These are phyloP conservation scores for Hypoxylon sp. DNA, from an alignment of 2,329 filamentous ascomycete species.

Conservation along the genomic window DNA sequence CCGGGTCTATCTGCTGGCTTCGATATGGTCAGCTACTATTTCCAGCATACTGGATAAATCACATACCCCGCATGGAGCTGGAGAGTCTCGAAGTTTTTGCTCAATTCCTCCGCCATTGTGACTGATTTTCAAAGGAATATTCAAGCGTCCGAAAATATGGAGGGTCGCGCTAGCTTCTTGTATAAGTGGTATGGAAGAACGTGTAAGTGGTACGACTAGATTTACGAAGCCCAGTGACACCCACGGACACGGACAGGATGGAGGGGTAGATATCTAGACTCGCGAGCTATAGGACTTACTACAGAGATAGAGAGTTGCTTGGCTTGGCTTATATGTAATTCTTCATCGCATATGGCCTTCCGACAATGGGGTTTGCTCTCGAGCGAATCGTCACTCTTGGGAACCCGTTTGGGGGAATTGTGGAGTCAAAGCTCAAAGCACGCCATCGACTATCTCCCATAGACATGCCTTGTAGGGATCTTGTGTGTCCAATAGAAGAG, in stretches of 20 bases:
- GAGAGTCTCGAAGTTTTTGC: conserved; percentile 83
- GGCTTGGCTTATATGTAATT: conserved; percentile 25
- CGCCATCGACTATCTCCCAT: conserved; percentile 40
- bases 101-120: conserved; percentile 63
- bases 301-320: conserved; percentile 20
- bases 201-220: conserved; percentile 15
- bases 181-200: conserved; percentile 19
- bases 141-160: conserved; percentile 4
- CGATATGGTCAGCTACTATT: conserved; percentile 26
- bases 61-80: conserved; percentile 87
- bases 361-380: conserved; percentile 28
- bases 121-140: conserved; percentile 12
- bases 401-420: conserved; percentile 28
- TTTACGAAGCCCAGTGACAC: conserved; percentile 20
- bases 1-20: conserved; percentile 83
- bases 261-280: conserved; percentile 10
- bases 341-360: conserved; percentile 18
- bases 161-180: background rate
- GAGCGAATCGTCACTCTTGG: conserved; percentile 28
- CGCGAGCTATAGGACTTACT: conserved; percentile 23
- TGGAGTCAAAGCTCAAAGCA: conserved; percentile 39
- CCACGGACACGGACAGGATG: background rate
- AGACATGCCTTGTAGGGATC: conserved; percentile 26
- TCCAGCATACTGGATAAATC: conserved; percentile 4
- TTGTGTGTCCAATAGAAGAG: conserved; percentile 18